Evolutionary conservation across 1,284 basidiomycete genomes (phyloP), one percentile per base, ranked within the genome.

Genomic region (Phellopilus nigrolimitatus): DNA sequence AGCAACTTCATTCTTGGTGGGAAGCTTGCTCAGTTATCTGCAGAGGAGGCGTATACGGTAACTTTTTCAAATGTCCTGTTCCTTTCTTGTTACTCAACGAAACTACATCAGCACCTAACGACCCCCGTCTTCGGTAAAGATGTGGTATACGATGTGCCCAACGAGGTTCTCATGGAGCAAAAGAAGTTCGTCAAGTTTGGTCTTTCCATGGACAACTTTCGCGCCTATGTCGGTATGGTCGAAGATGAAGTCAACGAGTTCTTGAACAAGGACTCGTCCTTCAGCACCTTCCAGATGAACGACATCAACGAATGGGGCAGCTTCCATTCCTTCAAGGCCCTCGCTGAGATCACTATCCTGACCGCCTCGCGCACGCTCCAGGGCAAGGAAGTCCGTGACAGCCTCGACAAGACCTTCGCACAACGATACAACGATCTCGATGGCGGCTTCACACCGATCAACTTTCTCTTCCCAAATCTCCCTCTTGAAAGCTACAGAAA

Each of bases 141-240:
- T 49, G 97, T 99, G 41, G 95, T 98, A 3, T 99, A 99, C 68
- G 95, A 98, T 64, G 86, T 93, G 51, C 95, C 97, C 27, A 99
- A 99, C 68, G 88, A 94, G 51, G 76, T 92, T 47, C 85, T 99
- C 66, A 99, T 99, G 95, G 95, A 99, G 66, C 97, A 99, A 70
- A 99, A 99, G 78, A 91, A 89, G 68, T 97, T 99, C 59, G 85
- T 95, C 68, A 97, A 95, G 72, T 86, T 93, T 59, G 95, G 95
- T 37, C 80, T 99, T 7, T 90, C 92, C 6, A 82, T 80, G 17
- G 95, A 99, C 28, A 95, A 97, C 66, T 87, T 99, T 69, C 82
- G 86, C 33, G 78, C 82, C 37, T 99, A 99, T 64, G 88, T 97
- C 31, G 82, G 84, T 48, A 88, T 97, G 81, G 92, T 99, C 60